Conservation (phyloP, 2,329 filamentous ascomycete genomes). For the Xylaria sp. region DNA sequence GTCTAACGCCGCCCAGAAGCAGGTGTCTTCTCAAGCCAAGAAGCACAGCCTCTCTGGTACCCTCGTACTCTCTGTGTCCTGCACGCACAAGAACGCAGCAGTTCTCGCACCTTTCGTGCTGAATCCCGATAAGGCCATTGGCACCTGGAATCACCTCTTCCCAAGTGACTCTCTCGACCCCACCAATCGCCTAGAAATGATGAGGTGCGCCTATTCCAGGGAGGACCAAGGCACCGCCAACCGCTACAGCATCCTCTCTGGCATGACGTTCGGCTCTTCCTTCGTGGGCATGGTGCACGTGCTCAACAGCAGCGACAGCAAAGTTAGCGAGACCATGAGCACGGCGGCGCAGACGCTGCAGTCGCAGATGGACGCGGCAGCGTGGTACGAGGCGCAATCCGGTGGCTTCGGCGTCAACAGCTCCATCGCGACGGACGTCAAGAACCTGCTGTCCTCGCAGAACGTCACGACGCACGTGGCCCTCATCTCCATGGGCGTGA, state of each 20-base stretch:
- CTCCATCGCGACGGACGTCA: background rate
- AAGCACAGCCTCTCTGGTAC: background rate
- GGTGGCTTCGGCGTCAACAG: background rate
- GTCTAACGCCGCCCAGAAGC: background rate
- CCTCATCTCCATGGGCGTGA: background rate
- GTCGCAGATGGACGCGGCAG: background rate
- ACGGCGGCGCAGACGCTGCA: background rate
- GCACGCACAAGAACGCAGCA: background rate
- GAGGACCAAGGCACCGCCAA: background rate
- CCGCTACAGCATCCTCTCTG: background rate
- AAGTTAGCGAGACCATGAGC: background rate
- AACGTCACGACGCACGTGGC: background rate
- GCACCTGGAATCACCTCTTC: background rate
- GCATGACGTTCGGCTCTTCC: background rate
- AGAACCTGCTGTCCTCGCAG: background rate
- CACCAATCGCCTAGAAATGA: background rate
- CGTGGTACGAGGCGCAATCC: background rate
- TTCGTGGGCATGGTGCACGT: background rate
- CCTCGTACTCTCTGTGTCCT: background rate
- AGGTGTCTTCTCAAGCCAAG: background rate
- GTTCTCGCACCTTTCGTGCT: background rate
- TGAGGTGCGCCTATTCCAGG: background rate
- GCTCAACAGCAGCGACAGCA: background rate
- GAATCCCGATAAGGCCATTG: background rate
- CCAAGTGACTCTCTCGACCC: background rate